phyloP scores from a whole-genome alignment of 202 grass and related monocot species.

The Dendrocalamus latiflorus region DNA sequence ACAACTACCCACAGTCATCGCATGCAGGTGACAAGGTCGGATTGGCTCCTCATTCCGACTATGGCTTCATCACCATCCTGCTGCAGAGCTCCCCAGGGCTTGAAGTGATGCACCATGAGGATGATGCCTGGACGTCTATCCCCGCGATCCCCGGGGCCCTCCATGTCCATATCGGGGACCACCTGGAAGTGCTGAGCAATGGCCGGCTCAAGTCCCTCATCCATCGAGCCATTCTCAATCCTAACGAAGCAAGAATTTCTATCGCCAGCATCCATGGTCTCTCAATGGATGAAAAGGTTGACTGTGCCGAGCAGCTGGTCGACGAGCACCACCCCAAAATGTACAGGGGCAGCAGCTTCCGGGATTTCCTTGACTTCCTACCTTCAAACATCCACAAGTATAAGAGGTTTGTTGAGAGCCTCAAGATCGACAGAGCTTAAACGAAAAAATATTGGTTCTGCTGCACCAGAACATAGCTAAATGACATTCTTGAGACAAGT shows the following conservation, averaged over 20 bases:
- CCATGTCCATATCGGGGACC: conserved; percentile 66
- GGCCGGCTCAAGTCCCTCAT: conserved; percentile 52
- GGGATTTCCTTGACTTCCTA: conserved; percentile 71
- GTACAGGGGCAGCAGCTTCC: conserved; percentile 76
- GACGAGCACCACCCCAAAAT: conserved; percentile 47
- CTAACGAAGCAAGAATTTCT: conserved; percentile 37
- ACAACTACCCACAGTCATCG: conserved; percentile 50
- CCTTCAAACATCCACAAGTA: conserved; percentile 5
- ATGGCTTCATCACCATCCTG: conserved; percentile 64
- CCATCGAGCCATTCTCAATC: conserved; percentile 59
- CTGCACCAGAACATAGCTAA: neutral
- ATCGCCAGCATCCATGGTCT: conserved; percentile 78
- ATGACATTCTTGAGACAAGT: neutral
- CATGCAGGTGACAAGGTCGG: conserved; percentile 21
- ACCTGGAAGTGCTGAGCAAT: conserved; percentile 76
- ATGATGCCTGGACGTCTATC: conserved; percentile 36
- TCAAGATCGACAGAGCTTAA: conserved; percentile 36
- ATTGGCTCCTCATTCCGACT: conserved; percentile 67
- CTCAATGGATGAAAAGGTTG: conserved; percentile 49
- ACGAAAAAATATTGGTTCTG: neutral
- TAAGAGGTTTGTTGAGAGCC: conserved; percentile 59
- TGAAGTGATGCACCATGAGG: conserved; percentile 45
- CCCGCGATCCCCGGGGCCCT: conserved; percentile 29
- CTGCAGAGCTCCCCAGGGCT: conserved; percentile 61
- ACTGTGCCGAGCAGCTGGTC: conserved; percentile 37